Percentiles rank a stretch among this genome's conserved stretches.
Evolutionary conservation across 2,329 filamentous ascomycete species (phyloP).

Genomic region (Xylariales sp.): DNA sequence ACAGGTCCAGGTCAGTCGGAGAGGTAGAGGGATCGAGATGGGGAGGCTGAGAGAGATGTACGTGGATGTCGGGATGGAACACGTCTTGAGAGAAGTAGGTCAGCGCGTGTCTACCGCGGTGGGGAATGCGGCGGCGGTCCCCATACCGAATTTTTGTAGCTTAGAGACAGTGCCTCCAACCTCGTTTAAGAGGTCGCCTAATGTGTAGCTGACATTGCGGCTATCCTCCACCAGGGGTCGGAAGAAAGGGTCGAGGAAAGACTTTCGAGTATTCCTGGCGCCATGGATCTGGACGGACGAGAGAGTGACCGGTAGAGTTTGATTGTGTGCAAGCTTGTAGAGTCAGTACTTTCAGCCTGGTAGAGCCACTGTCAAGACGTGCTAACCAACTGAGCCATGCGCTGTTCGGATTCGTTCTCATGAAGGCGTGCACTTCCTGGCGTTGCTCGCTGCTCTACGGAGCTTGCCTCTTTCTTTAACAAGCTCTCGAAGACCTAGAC

Average conservation of each 20-base stretch:
- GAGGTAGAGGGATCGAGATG: constrained; percentile 75
- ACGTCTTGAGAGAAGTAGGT: constrained; percentile 70
- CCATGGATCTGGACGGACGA: constrained; percentile 86
- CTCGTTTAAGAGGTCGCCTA: constrained; percentile 76
- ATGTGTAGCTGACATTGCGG: constrained; percentile 75
- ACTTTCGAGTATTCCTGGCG: constrained; percentile 82
- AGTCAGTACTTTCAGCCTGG: constrained; percentile 27
- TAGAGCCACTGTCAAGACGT: constrained; percentile 17
- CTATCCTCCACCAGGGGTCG: constrained; percentile 79
- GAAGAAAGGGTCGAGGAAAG: constrained; percentile 86
- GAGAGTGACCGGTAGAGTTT: constrained; percentile 87
- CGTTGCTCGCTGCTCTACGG: constrained; percentile 46
- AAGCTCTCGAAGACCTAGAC: constrained; percentile 48
- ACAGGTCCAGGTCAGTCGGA: constrained; percentile 83
- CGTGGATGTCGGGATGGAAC: constrained; percentile 83
- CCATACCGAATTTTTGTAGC: constrained; percentile 79
- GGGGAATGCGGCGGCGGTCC: not conserved
- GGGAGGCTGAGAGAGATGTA: constrained; percentile 83
- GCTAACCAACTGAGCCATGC: constrained; percentile 73
- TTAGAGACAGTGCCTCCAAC: constrained; percentile 58
- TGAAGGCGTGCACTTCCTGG: constrained; percentile 49
- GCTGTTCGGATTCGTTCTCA: constrained; percentile 65
- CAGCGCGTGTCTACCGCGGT: constrained; percentile 20
- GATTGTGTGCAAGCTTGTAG: constrained; percentile 79
- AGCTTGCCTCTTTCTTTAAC: constrained; percentile 46